Conservation (phyloP, 371 early-diverging fungal species). For the Haplosporangium sp. region DNA sequence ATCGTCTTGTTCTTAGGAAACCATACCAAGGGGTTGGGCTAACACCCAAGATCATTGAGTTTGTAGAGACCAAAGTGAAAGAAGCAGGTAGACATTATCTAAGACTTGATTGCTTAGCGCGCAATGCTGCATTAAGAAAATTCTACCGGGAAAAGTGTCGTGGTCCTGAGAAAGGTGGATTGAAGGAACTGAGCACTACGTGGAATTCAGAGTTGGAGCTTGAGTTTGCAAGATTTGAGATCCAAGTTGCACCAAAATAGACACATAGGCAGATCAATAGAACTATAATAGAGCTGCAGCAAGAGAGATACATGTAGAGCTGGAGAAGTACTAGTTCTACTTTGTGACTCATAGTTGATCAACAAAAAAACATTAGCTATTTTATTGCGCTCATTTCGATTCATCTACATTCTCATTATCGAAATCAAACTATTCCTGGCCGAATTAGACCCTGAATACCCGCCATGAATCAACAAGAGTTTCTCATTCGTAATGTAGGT, state of each 20-base stretch:
- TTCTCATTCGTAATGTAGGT: conserved; percentile 46
- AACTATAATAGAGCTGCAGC: too few species aligned
- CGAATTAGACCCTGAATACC: not conserved
- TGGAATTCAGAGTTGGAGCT: conserved; percentile 19
- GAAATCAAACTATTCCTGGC: too few species aligned
- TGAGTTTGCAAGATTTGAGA: conserved; percentile 38
- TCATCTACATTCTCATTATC: too few species aligned
- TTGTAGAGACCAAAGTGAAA: conserved; percentile 24
- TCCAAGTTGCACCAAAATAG: conserved; percentile 7
- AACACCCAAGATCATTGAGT: conserved; percentile 26
- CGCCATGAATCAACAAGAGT: conserved; percentile 20
- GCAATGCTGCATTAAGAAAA: conserved; percentile 12
- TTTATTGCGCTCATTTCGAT: too few species aligned
- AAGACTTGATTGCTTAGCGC: conserved; percentile 31
- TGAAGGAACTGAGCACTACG: conserved; percentile 19
- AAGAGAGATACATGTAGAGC: too few species aligned
- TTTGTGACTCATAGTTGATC: too few species aligned
- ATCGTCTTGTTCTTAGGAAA: conserved; percentile 35
- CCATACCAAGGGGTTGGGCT: conserved; percentile 26
- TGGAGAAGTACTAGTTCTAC: too few species aligned
- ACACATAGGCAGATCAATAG: too few species aligned
- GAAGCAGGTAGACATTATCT: conserved; percentile 28
- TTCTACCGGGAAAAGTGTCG: conserved; percentile 32
- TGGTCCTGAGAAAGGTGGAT: conserved; percentile 19
- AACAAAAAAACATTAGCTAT: too few species aligned